Conservation (phyloP, 129 eudicot genomes). For the Pulicaria dysenterica region DNA sequence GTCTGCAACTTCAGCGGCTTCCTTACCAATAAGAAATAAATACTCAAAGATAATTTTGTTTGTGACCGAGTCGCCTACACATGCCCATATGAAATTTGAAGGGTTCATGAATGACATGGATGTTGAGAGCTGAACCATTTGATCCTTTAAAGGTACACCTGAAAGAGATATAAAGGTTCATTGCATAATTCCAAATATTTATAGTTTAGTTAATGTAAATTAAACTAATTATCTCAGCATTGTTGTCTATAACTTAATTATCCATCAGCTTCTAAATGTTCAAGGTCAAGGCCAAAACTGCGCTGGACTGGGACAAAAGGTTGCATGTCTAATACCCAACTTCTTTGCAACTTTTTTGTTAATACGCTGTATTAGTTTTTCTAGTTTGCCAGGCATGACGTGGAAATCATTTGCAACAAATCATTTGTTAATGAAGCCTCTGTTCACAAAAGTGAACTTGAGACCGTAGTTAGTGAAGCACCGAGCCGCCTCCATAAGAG, state of each 20-base stretch:
- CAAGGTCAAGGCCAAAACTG: constrained; percentile 19
- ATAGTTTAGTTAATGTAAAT: not conserved
- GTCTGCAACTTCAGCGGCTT: constrained; percentile 35
- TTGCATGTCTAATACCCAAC: constrained; percentile 34
- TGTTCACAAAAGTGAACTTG: constrained; percentile 50
- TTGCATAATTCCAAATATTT: not conserved
- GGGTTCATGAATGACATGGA: too few species aligned
- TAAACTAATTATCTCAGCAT: not conserved
- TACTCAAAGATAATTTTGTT: constrained; percentile 29
- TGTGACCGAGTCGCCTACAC: constrained; percentile 18
- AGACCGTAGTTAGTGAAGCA: constrained; percentile 33
- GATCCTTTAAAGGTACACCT: constrained; percentile 40
- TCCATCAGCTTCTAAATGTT: constrained; percentile 41
- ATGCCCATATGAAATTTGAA: constrained; percentile 39
- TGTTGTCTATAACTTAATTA: constrained; percentile 38
- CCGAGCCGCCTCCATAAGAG: constrained; percentile 42
- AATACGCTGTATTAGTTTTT: constrained; percentile 40
- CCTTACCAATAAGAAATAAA: not conserved
- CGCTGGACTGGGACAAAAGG: constrained; percentile 44
- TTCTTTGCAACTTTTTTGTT: constrained; percentile 42
- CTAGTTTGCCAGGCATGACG: constrained; percentile 43
- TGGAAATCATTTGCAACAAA: constrained; percentile 30
- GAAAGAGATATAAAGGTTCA: not conserved
- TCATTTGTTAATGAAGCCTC: constrained; percentile 40
- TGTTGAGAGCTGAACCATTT: constrained; percentile 44